Evolutionary conservation across 345 rosid species (phyloP).

Genomic region (Eucalyptus pauciflora): DNA sequence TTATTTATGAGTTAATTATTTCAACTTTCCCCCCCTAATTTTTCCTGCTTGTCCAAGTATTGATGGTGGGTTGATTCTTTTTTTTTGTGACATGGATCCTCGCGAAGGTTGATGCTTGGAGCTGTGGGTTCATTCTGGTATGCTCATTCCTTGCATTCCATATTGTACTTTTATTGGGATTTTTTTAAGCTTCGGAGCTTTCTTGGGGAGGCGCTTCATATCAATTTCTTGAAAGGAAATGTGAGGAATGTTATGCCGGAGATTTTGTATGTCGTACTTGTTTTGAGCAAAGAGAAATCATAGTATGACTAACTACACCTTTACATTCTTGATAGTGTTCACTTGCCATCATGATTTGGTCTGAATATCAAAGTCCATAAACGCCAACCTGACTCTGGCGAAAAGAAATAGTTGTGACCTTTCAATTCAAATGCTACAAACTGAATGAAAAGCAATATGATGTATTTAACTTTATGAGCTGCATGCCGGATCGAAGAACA

Average conservation of each 20-base stretch:
- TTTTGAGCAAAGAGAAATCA: not conserved
- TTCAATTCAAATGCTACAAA: not conserved
- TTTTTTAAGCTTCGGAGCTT: not conserved
- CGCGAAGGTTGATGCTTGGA: not conserved
- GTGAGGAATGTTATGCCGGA: not conserved
- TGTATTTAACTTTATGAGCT: not conserved
- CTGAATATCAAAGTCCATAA: not conserved
- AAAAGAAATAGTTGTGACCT: not conserved
- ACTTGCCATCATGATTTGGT: not conserved
- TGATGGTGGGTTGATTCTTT: conserved; percentile 2
- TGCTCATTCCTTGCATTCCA: not conserved
- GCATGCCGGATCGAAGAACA: not conserved
- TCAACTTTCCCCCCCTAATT: not conserved
- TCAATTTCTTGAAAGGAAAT: not conserved
- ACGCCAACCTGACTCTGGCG: not conserved
- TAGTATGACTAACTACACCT: not conserved
- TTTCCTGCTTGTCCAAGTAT: conserved; percentile 1
- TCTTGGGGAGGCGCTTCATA: not conserved
- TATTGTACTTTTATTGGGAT: not conserved
- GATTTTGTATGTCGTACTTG: not conserved
- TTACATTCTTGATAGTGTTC: not conserved
- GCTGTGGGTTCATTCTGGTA: not conserved
- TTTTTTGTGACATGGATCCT: not conserved
- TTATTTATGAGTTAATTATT: not conserved
- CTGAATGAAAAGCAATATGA: not conserved